phyloP scores from a whole-genome alignment of 2,329 filamentous ascomycete genomes.

The Colletotrichum sp. region DNA sequence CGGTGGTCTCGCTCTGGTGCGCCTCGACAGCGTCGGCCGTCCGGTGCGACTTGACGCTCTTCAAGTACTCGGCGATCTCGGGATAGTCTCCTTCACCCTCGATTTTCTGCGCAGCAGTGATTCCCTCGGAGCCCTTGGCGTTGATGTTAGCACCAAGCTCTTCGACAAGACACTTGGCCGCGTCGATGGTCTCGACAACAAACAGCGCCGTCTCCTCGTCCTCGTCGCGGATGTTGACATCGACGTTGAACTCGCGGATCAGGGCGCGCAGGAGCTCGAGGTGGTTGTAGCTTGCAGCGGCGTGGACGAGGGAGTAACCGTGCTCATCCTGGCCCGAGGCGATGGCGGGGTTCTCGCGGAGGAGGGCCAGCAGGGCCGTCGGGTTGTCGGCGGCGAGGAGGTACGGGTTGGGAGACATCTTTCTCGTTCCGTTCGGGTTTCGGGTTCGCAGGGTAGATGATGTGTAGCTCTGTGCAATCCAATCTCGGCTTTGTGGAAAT shows the following conservation, averaged over 20 bases:
- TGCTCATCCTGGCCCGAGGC: conserved; percentile 85
- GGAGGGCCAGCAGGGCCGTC: conserved; percentile 72
- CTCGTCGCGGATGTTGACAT: conserved; percentile 84
- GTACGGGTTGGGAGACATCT: conserved; percentile 66
- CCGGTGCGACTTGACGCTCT: conserved; percentile 32
- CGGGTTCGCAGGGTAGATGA: background rate
- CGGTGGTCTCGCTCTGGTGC: conserved; percentile 32
- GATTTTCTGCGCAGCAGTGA: conserved; percentile 83
- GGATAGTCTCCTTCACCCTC: conserved; percentile 79
- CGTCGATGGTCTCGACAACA: conserved; percentile 80
- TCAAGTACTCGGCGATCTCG: conserved; percentile 74
- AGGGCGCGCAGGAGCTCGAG: conserved; percentile 77
- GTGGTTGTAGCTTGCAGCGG: conserved; percentile 91
- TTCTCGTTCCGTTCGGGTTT: background rate
- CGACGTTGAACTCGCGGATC: conserved; percentile 75
- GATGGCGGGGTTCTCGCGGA: conserved; percentile 75
- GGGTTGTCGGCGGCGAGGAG: conserved; percentile 84
- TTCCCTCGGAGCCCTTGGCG: conserved; percentile 72
- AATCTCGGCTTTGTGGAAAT: background rate
- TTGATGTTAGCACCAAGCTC: conserved; percentile 75
- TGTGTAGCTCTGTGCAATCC: background rate
- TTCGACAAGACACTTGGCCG: conserved; percentile 80
- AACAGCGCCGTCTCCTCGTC: conserved; percentile 96
- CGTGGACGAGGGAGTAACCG: conserved; percentile 93
- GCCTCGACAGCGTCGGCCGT: conserved; percentile 29